These are phyloP conservation scores for Baudoinia panamericana DNA, from an alignment of 495 filamentous ascomycete species.

Conservation along the genomic window DNA sequence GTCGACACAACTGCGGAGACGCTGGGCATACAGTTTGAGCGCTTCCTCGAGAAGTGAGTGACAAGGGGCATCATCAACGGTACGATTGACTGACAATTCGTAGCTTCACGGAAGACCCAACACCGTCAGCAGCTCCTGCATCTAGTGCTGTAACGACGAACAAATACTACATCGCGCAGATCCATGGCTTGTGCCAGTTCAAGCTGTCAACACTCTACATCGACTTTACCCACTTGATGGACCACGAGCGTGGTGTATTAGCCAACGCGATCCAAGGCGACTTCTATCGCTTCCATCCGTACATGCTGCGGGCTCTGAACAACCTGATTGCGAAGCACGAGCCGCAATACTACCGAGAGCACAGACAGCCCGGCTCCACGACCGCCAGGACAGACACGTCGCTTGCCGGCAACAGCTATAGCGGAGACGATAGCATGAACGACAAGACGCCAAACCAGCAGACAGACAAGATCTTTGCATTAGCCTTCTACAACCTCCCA, in stretches of 20 bases:
- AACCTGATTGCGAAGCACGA: constrained; percentile 89
- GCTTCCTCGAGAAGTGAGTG: constrained; percentile 69
- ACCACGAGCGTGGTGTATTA: constrained; percentile 51
- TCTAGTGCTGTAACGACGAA: constrained; percentile 67
- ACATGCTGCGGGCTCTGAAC: constrained; percentile 77
- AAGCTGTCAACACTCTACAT: constrained; percentile 93
- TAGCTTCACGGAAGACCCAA: constrained; percentile 66
- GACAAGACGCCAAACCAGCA: constrained; percentile 81
- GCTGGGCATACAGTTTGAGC: constrained; percentile 73
- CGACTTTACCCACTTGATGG: constrained; percentile 78
- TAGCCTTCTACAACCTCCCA: constrained; percentile 94
- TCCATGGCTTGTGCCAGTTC: constrained; percentile 74
- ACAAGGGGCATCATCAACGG: neutral
- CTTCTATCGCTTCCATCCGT: constrained; percentile 92
- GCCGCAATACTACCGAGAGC: constrained; percentile 81
- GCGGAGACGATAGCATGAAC: constrained; percentile 47
- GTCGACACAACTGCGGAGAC: constrained; percentile 76
- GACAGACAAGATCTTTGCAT: constrained; percentile 87
- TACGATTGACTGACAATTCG: constrained; percentile 14
- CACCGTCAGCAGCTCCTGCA: constrained; percentile 55
- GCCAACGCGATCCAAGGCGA: constrained; percentile 73
- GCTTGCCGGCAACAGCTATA: constrained; percentile 49
- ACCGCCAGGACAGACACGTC: constrained; percentile 50
- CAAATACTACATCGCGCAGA: constrained; percentile 93
- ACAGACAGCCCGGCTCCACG: constrained; percentile 59